phyloP scores from a whole-genome alignment of 2,329 filamentous ascomycete genomes.

The Leptographium procerum region DNA sequence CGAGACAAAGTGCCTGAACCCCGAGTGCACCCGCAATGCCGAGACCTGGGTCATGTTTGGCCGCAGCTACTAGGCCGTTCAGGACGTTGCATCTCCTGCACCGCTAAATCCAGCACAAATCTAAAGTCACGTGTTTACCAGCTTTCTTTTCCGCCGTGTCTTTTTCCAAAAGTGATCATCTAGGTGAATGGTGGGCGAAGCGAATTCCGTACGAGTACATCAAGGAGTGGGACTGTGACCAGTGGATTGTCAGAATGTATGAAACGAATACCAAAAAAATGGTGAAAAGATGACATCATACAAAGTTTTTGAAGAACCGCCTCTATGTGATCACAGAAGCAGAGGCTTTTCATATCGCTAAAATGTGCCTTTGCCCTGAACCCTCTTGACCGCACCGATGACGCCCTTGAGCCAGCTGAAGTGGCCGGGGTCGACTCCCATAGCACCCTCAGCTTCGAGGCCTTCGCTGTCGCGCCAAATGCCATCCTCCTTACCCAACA shows the following conservation, averaged over 20 bases:
- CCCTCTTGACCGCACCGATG: slow-evolving; percentile 44
- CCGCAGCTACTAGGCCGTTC: slow-evolving; percentile 44
- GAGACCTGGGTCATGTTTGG: slow-evolving; percentile 92
- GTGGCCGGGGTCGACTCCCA: slow-evolving; percentile 39
- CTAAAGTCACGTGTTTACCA: background rate
- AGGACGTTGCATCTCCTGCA: background rate
- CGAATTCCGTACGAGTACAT: background rate
- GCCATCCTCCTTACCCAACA: slow-evolving; percentile 40
- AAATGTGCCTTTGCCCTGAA: slow-evolving; percentile 45
- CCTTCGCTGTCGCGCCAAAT: slow-evolving; percentile 48
- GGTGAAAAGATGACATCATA: no score
- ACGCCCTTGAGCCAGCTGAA: slow-evolving; percentile 49
- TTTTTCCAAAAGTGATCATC: background rate
- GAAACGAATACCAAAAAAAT: background rate
- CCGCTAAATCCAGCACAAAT: no score
- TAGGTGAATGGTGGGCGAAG: background rate
- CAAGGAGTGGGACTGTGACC: background rate
- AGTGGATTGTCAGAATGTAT: background rate
- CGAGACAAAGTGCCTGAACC: slow-evolving; percentile 85
- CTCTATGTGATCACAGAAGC: no score
- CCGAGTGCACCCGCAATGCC: slow-evolving; percentile 65
- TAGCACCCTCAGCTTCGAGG: slow-evolving; percentile 34
- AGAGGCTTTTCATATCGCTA: slow-evolving; percentile 19
- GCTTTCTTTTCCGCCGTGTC: background rate
- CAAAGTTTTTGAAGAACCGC: no score